phyloP scores from a whole-genome alignment of 371 early-diverging fungal species.

The Capillidium heterosporum region DNA sequence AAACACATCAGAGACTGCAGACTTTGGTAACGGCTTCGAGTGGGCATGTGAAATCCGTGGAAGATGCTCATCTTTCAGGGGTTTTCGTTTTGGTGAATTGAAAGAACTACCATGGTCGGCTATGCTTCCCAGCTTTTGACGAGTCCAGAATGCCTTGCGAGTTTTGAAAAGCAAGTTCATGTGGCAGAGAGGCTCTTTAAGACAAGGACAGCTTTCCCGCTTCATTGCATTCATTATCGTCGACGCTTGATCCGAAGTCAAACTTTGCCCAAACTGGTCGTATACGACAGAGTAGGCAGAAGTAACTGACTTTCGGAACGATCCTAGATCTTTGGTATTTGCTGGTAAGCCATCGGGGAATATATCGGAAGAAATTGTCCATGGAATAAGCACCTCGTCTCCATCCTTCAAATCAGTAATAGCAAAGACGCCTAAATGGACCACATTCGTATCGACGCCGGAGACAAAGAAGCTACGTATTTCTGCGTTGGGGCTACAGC shows the following conservation, averaged over 20 bases:
- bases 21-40: not conserved
- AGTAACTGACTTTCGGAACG: not conserved
- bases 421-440: conserved; percentile 55
- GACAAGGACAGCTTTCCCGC: not conserved
- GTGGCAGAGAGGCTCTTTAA: not conserved
- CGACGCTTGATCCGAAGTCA: not conserved
- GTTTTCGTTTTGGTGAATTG: not conserved
- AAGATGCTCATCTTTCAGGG: not conserved
- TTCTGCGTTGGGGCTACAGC: conserved; percentile 52
- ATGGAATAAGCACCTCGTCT: conserved; percentile 55
- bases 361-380: conserved; percentile 22
- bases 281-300: not conserved
- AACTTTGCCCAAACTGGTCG: not conserved
- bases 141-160: conserved; percentile 1
- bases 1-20: not conserved
- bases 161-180: not conserved
- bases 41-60: not conserved
- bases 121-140: not conserved
- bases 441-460: conserved; percentile 23
- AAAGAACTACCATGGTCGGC: not conserved
- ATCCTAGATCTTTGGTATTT: not conserved
- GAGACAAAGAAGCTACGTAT: conserved; percentile 38
- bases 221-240: not conserved
- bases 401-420: conserved; percentile 29
- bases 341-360: not conserved